Base-by-base conservation (phyloP, 1,284 basidiomycete species). In the Heterobasidion occidentale region DNA sequence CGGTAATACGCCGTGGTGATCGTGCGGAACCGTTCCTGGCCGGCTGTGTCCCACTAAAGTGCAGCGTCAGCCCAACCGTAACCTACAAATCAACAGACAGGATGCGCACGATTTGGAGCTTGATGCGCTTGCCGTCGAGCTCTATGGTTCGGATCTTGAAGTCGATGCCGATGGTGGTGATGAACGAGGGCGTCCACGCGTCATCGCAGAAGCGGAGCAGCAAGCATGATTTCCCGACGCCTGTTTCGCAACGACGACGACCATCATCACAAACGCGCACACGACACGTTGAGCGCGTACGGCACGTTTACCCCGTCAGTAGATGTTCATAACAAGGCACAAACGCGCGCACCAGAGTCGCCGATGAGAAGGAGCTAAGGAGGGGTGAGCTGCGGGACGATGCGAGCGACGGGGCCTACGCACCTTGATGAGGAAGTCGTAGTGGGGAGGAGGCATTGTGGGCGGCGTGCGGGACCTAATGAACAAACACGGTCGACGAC, bases 1-100 rank as follows among this genome's bases (percentile, higher is more conserved):
- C 97, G 90, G 79, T 99, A 99, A 75, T 99, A 99, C n/a, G 97
- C 95, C 9, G 96, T 98, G 47, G 97, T 99, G 73, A 99, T 99
- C 48, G 97, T 99, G 67, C 96, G 83, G 81, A 99, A 99, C 44
- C 97, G 89, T 77, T 99, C 97, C 78, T 99, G 97, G 46, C 97
- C 96, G 52, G 97, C 97, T 59, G 97, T 99, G 71, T 98, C 94
- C 94, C 94, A 98, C 92, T 96, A 64, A 57, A n/a, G 36, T 44
- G 35, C 7, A 12, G 45, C 34, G 11, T 42, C 38, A 42, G 38
- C 38, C 11, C 38, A 4, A 11, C 12, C 20, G 54, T 33, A 6
- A n/a, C 17, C n/a, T 46, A 36, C 14, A 27, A n/a, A 4, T 7
- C 47, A 59, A 57, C 56, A 45, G 51, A 56, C 34, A 51, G 50